Evolutionary conservation across 371 early-diverging fungal genomes (phyloP), one percentile per base, ranked within the genome.

Genomic region (Mortierella sp.): DNA sequence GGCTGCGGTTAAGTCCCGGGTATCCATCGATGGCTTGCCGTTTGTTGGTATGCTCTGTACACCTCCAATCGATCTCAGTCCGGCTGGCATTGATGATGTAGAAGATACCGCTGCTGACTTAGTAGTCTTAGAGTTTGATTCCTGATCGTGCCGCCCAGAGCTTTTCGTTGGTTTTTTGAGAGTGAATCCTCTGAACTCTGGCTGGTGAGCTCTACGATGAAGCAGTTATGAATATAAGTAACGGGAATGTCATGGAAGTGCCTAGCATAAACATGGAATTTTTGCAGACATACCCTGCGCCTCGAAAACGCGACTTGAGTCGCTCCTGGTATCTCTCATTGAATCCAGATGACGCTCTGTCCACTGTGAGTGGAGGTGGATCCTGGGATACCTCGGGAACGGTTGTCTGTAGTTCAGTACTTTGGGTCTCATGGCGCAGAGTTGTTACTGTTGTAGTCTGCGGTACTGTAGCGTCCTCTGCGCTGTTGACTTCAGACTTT

Each of bases 201-300:
- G 27, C 19, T 68, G 68, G 41, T 73, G 69, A 1, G 61, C 30
- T 2, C 74, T 73, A 34, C n/a, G 13, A 30, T 18, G 21, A 23
- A 19, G 0, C n/a, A 10, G 23, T 2, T 19, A 38, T 18, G 27
- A 14, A 21, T 49, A 26, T 14, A 3, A 13, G 14, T n/a, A 46
- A 23, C 1, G 10, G 46, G n/a, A 34, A 7, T 7, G 34, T 34
- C 34, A 34, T n/a, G n/a, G n/a, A n/a, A n/a, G n/a, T n/a, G n/a
- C n/a, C n/a, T n/a, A n/a, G n/a, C n/a, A n/a, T n/a, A n/a, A n/a
- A n/a, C n/a, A n/a, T n/a, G n/a, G n/a, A n/a, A n/a, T n/a, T n/a
- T n/a, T n/a, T n/a, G n/a, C n/a, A 19, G 6, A 28, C 54, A 9
- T 66, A 76, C 78, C 78, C 78, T 58, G 70, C 61, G 34, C 78